phyloP scores from a whole-genome alignment of 2,329 filamentous ascomycete genomes.

The Ascochyta rabiei region DNA sequence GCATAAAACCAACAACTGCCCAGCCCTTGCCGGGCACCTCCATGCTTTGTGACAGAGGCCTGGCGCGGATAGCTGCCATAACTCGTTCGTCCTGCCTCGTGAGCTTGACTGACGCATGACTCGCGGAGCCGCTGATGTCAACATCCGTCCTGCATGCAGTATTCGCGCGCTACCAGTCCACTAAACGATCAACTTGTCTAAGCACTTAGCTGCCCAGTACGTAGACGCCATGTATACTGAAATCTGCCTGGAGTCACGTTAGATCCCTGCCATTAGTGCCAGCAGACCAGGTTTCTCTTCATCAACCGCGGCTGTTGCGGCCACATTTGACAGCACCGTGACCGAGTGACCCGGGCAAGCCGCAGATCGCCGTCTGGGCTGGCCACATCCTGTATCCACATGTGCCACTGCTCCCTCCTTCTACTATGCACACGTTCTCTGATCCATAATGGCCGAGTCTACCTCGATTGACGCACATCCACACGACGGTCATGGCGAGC shows the following conservation, averaged over 20 bases:
- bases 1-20: too few species aligned
- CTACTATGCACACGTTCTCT: constrained; percentile 28
- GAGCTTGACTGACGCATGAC: constrained; percentile 12
- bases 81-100: background rate
- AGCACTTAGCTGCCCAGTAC: too few species aligned
- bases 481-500: constrained; percentile 33
- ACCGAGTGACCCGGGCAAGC: constrained; percentile 27
- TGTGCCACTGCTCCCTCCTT: constrained; percentile 14
- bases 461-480: constrained; percentile 34
- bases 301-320: constrained; percentile 17
- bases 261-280: background rate
- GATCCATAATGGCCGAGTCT: constrained; percentile 41
- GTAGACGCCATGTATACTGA: background rate
- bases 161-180: background rate
- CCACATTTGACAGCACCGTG: constrained; percentile 26
- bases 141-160: background rate
- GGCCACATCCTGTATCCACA: constrained; percentile 28
- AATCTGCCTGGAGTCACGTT: background rate
- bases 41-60: too few species aligned
- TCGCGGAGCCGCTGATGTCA: constrained; percentile 21
- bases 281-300: constrained; percentile 1
- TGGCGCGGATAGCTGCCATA: too few species aligned
- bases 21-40: too few species aligned
- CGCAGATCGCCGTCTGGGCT: constrained; percentile 39
- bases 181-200: too few species aligned